Evolutionary conservation across 2,329 filamentous ascomycete genomes (phyloP), one percentile per base, ranked within the genome.

Genomic region (Colletotrichum sojae): DNA sequence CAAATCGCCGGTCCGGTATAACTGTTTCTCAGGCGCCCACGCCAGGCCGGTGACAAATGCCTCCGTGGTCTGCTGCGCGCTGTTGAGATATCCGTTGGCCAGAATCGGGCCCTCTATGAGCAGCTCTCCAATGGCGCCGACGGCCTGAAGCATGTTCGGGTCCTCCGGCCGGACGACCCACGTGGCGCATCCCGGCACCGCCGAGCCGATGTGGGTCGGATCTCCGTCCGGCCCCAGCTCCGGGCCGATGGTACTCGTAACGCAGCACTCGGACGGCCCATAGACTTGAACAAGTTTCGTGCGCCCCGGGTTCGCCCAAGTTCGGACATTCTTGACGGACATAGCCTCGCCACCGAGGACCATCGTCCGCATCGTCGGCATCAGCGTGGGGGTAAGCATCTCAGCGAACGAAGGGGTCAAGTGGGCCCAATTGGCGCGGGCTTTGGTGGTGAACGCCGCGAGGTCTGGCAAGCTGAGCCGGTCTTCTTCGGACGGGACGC

Each of bases 1-100:
- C 73, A 94, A 84, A 74, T 98, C 94, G 0, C 95, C 94, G 31
- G 91, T 94, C 12, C 92, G 88, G 76, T 97, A 97, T 0, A 98
- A 79, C 1, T 90, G 77, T n/a, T 53, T 56, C 10, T 45, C 43
- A 22, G 56, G 88, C 1, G 94, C 94, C 76, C 89, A 92, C 1
- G 76, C 68, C 0, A 90, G 85, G 75, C 96, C 92, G 0, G 88
- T 71, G 53, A 95, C 84, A 69, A 97, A 93, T 72, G 90, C 93
- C 13, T 84, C 80, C 0, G 82, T 78, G 0, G 91, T 94, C 45
- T 92, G 79, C 4, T 86, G 83, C 0, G 88, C 84, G 77, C 87
- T 83, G 64, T 91, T 89, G 31, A 96, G 83, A 75, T 95, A 97
- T 1, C 93, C 94, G 10, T 61, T 58, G 3, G 71, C 72, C 1